Conservation (phyloP, 2,329 filamentous ascomycete species). For the Neonectria coccinea region DNA sequence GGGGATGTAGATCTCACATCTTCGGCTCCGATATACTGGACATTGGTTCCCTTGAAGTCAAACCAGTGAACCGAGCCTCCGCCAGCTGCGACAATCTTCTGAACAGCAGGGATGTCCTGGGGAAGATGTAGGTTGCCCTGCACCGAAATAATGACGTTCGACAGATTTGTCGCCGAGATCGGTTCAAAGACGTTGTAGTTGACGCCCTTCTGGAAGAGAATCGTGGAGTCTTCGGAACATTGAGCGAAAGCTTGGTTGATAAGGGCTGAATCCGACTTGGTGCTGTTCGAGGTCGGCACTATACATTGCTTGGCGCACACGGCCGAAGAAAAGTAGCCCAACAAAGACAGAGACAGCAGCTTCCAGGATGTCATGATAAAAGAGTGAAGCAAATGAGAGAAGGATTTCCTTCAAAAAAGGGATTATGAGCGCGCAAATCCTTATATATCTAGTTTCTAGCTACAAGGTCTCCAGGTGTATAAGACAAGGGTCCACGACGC, state of each 20-base stretch:
- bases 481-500: background rate
- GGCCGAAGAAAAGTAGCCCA: constrained; percentile 17
- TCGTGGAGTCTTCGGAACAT: constrained; percentile 22
- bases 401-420: background rate
- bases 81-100: constrained; percentile 23
- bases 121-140: constrained; percentile 26
- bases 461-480: background rate
- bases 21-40: constrained; percentile 20
- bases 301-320: constrained; percentile 19
- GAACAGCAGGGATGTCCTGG: constrained; percentile 20
- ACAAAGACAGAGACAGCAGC: constrained; percentile 16
- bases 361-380: constrained; percentile 17
- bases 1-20: constrained; percentile 2
- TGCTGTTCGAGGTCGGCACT: constrained; percentile 20
- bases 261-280: constrained; percentile 14
- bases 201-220: constrained; percentile 23
- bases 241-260: constrained; percentile 16
- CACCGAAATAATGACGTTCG: constrained; percentile 25
- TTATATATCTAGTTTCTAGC: constrained; percentile 10
- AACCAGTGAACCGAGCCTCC: constrained; percentile 28
- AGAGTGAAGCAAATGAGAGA: background rate
- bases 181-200: constrained; percentile 27
- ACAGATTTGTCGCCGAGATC: constrained; percentile 16
- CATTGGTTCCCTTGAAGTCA: constrained; percentile 25
- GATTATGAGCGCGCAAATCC: background rate